phyloP scores from a whole-genome alignment of 176 grass and related monocot species.

The Carex cristatella region DNA sequence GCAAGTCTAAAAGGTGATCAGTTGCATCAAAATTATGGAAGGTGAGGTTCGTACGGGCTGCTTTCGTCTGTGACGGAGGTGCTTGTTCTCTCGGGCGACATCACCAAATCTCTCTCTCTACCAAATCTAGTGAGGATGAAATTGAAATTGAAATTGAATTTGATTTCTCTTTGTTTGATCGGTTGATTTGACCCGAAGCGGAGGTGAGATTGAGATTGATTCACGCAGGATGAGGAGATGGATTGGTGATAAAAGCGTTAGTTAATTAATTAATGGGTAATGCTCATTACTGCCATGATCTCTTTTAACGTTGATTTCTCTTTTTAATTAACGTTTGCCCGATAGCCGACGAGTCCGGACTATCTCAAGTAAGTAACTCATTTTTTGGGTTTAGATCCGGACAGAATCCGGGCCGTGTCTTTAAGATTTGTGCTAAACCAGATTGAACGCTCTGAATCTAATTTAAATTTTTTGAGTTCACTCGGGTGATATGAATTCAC shows the following conservation, averaged over 20 bases:
- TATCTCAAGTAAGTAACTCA: too few species aligned
- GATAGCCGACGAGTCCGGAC: too few species aligned
- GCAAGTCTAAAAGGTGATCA: not conserved
- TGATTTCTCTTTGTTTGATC: not conserved
- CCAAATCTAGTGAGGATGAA: not conserved
- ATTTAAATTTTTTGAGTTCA: too few species aligned
- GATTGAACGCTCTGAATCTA: too few species aligned
- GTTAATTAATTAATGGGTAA: not conserved
- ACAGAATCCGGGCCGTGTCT: too few species aligned
- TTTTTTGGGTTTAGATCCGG: too few species aligned
- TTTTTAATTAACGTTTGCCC: not conserved
- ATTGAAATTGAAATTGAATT: not conserved
- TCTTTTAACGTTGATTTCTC: not conserved
- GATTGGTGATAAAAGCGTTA: not conserved
- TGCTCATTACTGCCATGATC: not conserved
- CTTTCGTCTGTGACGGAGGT: constrained; percentile 53
- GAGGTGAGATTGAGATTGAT: not conserved
- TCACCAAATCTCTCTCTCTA: constrained; percentile 20
- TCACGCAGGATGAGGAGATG: not conserved
- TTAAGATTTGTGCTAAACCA: too few species aligned
- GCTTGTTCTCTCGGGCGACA: constrained; percentile 55
- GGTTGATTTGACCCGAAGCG: not conserved
- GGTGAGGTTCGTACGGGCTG: constrained; percentile 43
- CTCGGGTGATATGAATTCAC: too few species aligned
- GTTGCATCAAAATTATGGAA: not conserved